Evolutionary conservation across 1,139 yeast species (phyloP).

Genomic region (Waltiozyma sp.): DNA sequence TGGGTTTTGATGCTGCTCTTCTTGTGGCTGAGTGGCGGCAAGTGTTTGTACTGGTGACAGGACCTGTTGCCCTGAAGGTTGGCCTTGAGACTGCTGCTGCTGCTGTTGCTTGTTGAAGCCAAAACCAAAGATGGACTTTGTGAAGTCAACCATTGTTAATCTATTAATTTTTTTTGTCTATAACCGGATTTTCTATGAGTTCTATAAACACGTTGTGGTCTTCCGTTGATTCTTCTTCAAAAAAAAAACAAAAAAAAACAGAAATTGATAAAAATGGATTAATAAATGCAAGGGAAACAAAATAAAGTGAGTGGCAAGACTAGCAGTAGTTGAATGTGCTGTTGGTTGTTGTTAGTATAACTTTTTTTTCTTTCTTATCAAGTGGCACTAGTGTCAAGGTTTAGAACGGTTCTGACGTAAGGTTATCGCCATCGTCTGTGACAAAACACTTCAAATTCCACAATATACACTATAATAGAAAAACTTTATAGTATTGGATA

Average conservation of each 20-base stretch:
- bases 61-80: conserved; percentile 1
- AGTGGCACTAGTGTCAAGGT: too few species aligned
- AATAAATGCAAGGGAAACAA: not conserved
- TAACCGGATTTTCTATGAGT: not conserved
- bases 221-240: too few species aligned
- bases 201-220: not conserved
- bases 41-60: not conserved
- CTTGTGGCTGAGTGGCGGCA: conserved; percentile 2
- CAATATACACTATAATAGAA: too few species aligned
- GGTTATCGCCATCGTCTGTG: too few species aligned
- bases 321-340: not conserved
- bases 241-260: not conserved
- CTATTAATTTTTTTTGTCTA: not conserved
- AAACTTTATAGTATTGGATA: too few species aligned
- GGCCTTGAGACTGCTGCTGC: conserved; percentile 1
- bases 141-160: conserved; percentile 48
- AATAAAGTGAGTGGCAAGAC: not conserved
- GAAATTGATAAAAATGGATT: too few species aligned
- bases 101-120: conserved; percentile 27
- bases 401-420: too few species aligned
- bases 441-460: too few species aligned
- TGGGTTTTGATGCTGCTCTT: conserved; percentile 5
- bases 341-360: not conserved
- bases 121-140: conserved; percentile 50
- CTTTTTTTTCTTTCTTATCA: not conserved